Base-by-base conservation (phyloP, 1,284 basidiomycete species). In the Ustilago shanxiensis region DNA sequence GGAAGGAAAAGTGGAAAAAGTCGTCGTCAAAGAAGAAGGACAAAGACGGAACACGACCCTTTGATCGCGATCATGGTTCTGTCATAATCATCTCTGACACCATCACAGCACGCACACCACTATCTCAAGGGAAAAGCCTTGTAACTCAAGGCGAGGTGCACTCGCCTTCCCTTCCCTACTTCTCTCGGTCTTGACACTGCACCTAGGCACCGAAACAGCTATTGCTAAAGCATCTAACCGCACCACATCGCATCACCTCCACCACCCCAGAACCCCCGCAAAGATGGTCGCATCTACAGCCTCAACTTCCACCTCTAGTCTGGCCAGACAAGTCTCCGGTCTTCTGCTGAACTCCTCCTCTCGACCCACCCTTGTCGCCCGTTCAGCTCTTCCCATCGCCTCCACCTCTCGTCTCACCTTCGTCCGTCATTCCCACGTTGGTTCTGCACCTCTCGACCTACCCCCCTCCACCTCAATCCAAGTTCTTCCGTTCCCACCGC, bases 351-450 rank as follows among this genome's bases (percentile, higher is more conserved):
- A 37, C 35, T 37, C 13, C 8, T 37, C 11, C 31, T 33, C 31
- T 33, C 31, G n/a, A n/a, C n/a, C n/a, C n/a, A n/a, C 45, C 66
- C 62, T 11, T 72, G 67, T 61, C 91, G n/a, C 31, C 91, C 91
- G 89, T 92, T 93, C 86, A 90, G 51, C 57, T 20, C 20, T 45
- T n/a, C 37, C 28, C 9, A 33, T 29, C 16, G 20, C 44, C 2
- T 29, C 37, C 2, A 26, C 55, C 22, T 44, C 35, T n/a, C 10
- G 44, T 1, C 47, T 55, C 22, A 57, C 14, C n/a, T 50, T 14
- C 22, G 45, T 68, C 11, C 74, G 70, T 33, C 74, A 77, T 52
- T 82, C 81, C 22, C 84, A 85, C 74, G 78, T 84, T 51, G 83
- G 84, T 6, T 66, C 66, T 10, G 60, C 78, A 39, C 82, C 82